These are phyloP conservation scores for Termitomyces sp. DNA, from an alignment of 768 basidiomycete species.

Conservation along the genomic window DNA sequence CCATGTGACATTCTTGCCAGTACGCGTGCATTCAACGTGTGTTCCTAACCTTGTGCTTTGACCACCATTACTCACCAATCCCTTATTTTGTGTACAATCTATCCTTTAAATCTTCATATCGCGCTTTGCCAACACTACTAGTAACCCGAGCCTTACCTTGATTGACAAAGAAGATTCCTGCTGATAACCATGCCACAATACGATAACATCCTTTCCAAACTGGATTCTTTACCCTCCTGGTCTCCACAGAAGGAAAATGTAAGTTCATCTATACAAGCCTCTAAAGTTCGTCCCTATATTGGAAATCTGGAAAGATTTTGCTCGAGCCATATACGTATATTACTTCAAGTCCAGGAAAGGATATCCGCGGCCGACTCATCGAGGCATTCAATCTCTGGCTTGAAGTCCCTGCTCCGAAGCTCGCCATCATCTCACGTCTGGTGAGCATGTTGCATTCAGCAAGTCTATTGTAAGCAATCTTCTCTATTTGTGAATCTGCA, in stretches of 20 bases:
- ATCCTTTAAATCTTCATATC: no score
- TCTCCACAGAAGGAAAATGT: neutral
- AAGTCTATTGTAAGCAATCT: slow-evolving; percentile 67
- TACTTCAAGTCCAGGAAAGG: slow-evolving; percentile 84
- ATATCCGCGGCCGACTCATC: slow-evolving; percentile 82
- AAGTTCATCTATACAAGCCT: neutral
- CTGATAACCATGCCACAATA: neutral
- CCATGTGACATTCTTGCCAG: neutral
- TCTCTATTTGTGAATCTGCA: neutral
- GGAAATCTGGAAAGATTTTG: neutral
- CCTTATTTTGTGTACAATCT: neutral
- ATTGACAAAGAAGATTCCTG: neutral
- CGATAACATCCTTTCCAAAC: neutral
- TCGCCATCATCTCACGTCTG: slow-evolving; percentile 69
- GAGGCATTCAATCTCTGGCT: slow-evolving; percentile 95
- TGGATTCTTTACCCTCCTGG: neutral
- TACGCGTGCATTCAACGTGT: no score
- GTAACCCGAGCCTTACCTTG: no score
- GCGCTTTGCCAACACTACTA: neutral
- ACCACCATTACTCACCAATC: neutral
- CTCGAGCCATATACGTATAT: slow-evolving; percentile 89
- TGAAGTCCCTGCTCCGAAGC: slow-evolving; percentile 65
- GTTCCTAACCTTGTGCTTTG: no score
- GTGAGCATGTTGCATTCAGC: slow-evolving; percentile 95
- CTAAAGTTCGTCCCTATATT: neutral